Evolutionary conservation across 2,329 filamentous ascomycete species (phyloP).

Genomic region (Diaporthe aspalathi): DNA sequence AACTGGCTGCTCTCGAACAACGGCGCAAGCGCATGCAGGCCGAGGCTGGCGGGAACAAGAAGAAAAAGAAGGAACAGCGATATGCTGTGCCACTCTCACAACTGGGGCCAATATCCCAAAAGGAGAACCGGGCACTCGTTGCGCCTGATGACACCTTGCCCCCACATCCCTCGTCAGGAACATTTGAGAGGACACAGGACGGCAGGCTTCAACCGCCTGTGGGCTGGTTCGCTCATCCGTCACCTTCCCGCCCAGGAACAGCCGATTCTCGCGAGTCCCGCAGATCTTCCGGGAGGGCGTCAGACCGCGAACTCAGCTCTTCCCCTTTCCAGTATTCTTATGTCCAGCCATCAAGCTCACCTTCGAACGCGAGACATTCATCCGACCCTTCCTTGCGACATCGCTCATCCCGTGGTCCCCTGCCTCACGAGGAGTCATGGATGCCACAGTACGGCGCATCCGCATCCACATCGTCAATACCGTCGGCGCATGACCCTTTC

Average conservation of each 20-base stretch:
- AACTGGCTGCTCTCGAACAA: constrained; percentile 83
- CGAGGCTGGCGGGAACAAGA: constrained; percentile 48
- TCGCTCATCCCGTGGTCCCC: constrained; percentile 48
- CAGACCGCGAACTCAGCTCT: constrained; percentile 44
- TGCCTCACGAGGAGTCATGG: constrained; percentile 49
- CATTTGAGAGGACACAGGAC: constrained; percentile 51
- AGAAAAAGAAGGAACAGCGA: constrained; percentile 57
- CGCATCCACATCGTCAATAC: constrained; percentile 46
- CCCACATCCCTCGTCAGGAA: constrained; percentile 53
- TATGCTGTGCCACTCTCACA: constrained; percentile 66
- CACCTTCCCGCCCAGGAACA: constrained; percentile 42
- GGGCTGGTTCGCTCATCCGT: constrained; percentile 64
- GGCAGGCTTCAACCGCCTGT: constrained; percentile 56
- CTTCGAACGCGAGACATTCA: constrained; percentile 53
- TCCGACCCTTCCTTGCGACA: constrained; percentile 56
- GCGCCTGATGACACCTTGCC: constrained; percentile 51
- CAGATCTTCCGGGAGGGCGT: constrained; percentile 47
- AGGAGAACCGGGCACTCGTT: constrained; percentile 47
- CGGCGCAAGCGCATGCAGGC: constrained; percentile 69
- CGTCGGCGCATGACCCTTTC: constrained; percentile 59
- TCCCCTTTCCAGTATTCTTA: constrained; percentile 61
- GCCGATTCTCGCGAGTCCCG: constrained; percentile 55
- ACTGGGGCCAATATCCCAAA: constrained; percentile 57
- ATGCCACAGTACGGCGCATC: constrained; percentile 43
- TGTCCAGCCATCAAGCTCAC: constrained; percentile 48